Conservation (phyloP, 768 basidiomycete species). For the Russula sp. region DNA sequence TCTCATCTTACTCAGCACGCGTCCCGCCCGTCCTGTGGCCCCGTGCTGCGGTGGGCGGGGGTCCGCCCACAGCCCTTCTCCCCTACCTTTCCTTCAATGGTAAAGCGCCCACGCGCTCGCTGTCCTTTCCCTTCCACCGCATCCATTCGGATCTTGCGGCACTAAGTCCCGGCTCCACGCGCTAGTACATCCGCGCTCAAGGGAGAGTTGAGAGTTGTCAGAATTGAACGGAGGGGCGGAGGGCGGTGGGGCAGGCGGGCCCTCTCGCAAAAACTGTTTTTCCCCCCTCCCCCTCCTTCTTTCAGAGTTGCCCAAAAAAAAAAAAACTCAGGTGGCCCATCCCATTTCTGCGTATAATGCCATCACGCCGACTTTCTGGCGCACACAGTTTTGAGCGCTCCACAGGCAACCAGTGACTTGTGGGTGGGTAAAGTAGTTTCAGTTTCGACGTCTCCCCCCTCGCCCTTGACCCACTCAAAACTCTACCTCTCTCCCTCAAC, state of each 20-base stretch:
- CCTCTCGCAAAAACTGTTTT: background rate
- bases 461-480: too few relatives aligned
- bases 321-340: background rate
- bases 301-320: background rate
- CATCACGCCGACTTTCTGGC: background rate
- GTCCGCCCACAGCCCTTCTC: background rate
- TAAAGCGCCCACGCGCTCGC: background rate
- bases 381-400: background rate
- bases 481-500: too few relatives aligned
- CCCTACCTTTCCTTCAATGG: background rate
- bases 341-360: background rate
- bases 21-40: background rate
- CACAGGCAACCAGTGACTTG: background rate
- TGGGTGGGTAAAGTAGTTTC: too few relatives aligned
- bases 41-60: conserved; percentile 7
- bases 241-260: background rate
- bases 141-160: conserved; percentile 1
- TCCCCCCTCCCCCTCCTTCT: background rate
- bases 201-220: too few relatives aligned
- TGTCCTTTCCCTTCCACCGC: background rate
- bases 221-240: too few relatives aligned
- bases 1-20: too few relatives aligned
- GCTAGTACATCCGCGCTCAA: too few relatives aligned
- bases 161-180: background rate
- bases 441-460: too few relatives aligned